Evolutionary conservation across 208 protist genomes (phyloP), one percentile per base, ranked within the genome.

Genomic region (Strigomonas oncopelti): DNA sequence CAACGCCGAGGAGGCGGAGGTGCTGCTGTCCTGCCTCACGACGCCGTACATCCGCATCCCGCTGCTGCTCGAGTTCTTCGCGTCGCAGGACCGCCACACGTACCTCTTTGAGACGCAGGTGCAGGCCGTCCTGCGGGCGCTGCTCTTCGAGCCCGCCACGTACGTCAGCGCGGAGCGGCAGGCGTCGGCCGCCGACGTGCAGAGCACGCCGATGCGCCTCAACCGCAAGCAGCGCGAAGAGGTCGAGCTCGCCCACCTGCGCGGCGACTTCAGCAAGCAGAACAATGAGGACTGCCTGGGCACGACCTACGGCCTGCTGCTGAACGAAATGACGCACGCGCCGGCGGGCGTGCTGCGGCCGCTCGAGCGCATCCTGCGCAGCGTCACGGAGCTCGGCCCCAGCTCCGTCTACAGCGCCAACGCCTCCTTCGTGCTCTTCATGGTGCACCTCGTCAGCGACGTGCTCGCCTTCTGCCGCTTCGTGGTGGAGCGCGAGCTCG

Each of bases 111-210:
- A 75, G 22, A 24, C 61, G 22, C 60, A 77, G 61, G 61, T 93
- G 55, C 84, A 91, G 61, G 60, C 74, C n/a, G 65, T 97, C 31
- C 77, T 98, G 34, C 91, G 95, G 25, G 80, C 84, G 16, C 84
- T 89, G 4, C 63, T 98, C 46, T 97, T 98, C 61, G 95, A 98
- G 73, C 95, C 95, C 13, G 89, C 83, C 11, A 68, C 72, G 22
- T 94, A 86, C 68, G 77, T 88, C 56, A 74, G 77, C 38, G 28
- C 75, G 38, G 60, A 69, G 66, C 28, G 27, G 29, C 20, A 65
- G 42, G 31, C 72, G 42, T 20, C 53, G 34, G 65, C 69, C n/a
- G 74, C 67, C 25, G 67, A 80, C 61, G 61, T 91, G 69, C 61
- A 65, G 25, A 48, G 46, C 36, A 86, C 94, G 25, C 89, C 88